Conservation (phyloP, 2,329 filamentous ascomycete genomes). For the Fusarium beomiforme region DNA sequence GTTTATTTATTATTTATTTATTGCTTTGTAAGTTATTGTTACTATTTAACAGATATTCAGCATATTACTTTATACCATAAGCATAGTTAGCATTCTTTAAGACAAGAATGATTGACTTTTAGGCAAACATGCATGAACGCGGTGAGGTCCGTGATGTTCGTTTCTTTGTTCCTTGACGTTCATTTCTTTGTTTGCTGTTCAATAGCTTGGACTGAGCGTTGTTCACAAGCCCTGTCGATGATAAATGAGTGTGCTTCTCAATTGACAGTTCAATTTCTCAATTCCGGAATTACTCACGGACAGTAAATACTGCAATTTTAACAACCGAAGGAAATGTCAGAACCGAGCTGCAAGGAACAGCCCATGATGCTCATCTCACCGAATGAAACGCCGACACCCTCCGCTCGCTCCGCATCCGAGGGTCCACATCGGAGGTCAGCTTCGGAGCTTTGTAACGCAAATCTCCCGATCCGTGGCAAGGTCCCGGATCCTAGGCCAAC, state of each 20-base stretch:
- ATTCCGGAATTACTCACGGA: background rate
- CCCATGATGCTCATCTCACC: slow-evolving; percentile 12
- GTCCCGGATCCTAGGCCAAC: rapidly evolving
- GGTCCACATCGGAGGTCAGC: slow-evolving; percentile 11
- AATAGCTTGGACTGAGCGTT: background rate
- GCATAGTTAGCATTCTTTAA: slow-evolving; percentile 28
- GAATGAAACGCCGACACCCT: slow-evolving; percentile 24
- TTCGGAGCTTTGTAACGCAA: background rate
- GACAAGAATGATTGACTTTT: slow-evolving; percentile 10
- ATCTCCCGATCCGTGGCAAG: background rate
- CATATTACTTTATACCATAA: slow-evolving; percentile 24
- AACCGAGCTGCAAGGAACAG: background rate
- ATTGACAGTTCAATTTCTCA: background rate
- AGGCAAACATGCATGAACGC: background rate
- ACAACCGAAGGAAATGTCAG: background rate
- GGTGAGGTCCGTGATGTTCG: slow-evolving; percentile 8
- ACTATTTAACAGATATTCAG: slow-evolving; percentile 19
- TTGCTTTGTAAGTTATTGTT: background rate
- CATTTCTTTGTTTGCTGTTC: background rate
- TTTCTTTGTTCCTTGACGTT: slow-evolving; percentile 29
- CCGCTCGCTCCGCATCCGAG: slow-evolving; percentile 13
- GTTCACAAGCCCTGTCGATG: background rate
- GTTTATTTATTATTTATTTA: background rate
- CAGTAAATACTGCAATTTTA: background rate
- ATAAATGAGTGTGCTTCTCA: background rate